Base-by-base conservation (phyloP, 768 basidiomycete genomes). In the Pleurotus ostreatus region DNA sequence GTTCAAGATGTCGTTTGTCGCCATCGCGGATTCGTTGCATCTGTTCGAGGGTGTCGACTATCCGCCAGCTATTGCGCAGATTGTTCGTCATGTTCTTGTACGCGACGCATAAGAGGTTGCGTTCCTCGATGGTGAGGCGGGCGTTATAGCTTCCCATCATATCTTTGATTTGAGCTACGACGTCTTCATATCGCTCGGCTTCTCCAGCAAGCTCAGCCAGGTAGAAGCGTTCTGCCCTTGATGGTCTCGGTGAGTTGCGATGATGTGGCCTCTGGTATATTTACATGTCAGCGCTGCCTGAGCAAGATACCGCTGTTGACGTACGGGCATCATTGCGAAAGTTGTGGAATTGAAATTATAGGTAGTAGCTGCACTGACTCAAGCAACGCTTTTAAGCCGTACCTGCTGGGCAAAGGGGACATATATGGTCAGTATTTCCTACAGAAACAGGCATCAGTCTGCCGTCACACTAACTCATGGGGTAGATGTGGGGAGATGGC, bases 21-120 rank as follows among this genome's bases (percentile, higher is more conserved):
- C 96, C 95, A 25, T 37, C 16, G 79, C 97, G 97, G 59, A 91
- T 90, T 79, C 97, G 94, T 81, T 98, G 95, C 82, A 97, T 98
- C 79, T 95, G 93, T 78, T 98, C 95, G 68, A 98, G 97, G 47
- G 94, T 96, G 59, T 94, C 97, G 44, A 98, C 93, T 65, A 98
- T 97, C 65, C 95, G 82, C 95, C 95, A 98, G 16, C 94, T 96
- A 15, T 95, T 94, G 71, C 96, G 92, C 64, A 95, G 94, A 25
- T 95, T 94, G 74, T 95, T 95, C 62, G 98, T 98, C 59, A 97
- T 94, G 75, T 98, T 98, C 89, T 98, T 98, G 83, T 97, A 98
- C 15, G 95, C 95, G 58, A 98, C 95, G 9, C 94, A 97, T 57
- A 98, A 84, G 55, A 98, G 86, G 74, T 98, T 94, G 63, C 92